A percentile compares a stretch with the other conserved stretches of the same genome.
Evolutionary conservation across 352 stramenopile species (phyloP).

Genomic region (Blastocystis sp.): DNA sequence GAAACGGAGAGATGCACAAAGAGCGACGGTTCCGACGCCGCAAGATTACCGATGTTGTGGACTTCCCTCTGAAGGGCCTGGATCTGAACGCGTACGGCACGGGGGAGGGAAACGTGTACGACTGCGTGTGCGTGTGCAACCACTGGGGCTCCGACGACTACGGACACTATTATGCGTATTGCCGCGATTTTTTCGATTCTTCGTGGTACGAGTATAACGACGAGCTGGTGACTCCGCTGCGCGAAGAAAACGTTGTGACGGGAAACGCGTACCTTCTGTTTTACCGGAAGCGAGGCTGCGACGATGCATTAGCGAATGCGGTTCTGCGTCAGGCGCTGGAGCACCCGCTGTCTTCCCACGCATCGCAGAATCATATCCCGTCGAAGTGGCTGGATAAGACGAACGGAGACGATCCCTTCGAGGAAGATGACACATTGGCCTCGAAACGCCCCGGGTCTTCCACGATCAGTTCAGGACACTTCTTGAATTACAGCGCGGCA

Average conservation of each 20-base stretch:
- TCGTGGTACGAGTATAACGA: conserved; percentile 59
- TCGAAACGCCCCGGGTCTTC: background rate
- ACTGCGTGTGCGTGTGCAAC: conserved; percentile 78
- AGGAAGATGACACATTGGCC: background rate
- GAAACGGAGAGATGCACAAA: background rate
- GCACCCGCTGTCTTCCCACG: background rate
- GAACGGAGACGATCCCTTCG: background rate
- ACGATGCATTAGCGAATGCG: background rate
- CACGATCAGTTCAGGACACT: background rate
- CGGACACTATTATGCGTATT: conserved; percentile 62
- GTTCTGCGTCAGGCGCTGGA: background rate
- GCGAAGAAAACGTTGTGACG: conserved; percentile 30
- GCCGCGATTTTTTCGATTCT: conserved; percentile 29
- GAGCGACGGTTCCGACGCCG: background rate
- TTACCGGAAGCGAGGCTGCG: conserved; percentile 30
- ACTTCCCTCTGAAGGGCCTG: conserved; percentile 34
- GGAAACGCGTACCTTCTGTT: conserved; percentile 58
- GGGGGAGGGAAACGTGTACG: conserved; percentile 70
- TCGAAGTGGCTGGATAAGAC: background rate
- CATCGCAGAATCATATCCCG: background rate
- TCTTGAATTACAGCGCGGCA: background rate
- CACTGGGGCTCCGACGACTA: conserved; percentile 24
- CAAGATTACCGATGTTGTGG: conserved; percentile 53
- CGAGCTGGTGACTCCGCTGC: background rate
- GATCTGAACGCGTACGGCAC: background rate